phyloP scores from a whole-genome alignment of 1,139 yeast genomes.

The Zygosaccharomyces sapae region DNA sequence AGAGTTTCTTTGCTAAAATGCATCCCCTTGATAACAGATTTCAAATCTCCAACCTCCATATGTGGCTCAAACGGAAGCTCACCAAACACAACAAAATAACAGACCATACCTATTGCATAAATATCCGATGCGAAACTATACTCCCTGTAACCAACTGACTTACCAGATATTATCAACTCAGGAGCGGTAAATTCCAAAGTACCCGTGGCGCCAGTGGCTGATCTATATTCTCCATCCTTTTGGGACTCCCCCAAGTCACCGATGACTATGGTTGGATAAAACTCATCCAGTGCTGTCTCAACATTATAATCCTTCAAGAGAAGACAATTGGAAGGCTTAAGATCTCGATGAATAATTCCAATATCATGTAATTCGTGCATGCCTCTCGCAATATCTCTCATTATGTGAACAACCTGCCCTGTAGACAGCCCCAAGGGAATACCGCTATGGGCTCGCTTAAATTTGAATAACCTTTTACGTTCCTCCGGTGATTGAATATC shows the following conservation, averaged over 20 bases:
- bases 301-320: slow-evolving; percentile 39
- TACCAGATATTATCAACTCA: slow-evolving; percentile 49
- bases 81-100: slow-evolving; percentile 70
- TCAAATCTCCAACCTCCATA: slow-evolving; percentile 38
- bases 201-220: slow-evolving; percentile 75
- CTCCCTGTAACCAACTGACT: slow-evolving; percentile 38
- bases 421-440: slow-evolving; percentile 37
- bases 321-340: slow-evolving; percentile 83
- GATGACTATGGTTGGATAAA: slow-evolving; percentile 65
- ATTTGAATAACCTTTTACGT: slow-evolving; percentile 36
- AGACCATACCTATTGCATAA: slow-evolving; percentile 76
- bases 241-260: slow-evolving; percentile 91
- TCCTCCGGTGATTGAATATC: slow-evolving; percentile 29
- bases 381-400: slow-evolving; percentile 65
- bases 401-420: slow-evolving; percentile 56
- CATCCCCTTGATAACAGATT: slow-evolving; percentile 41
- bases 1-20: slow-evolving; percentile 26
- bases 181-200: slow-evolving; percentile 86
- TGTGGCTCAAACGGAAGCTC: slow-evolving; percentile 55
- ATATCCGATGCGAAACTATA: slow-evolving; percentile 71
- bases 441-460: slow-evolving; percentile 36
- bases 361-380: slow-evolving; percentile 65
- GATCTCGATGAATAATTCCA: slow-evolving; percentile 77
- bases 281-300: slow-evolving; percentile 22
- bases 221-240: slow-evolving; percentile 53